A percentile compares a stretch with the other conserved stretches of the same genome.
These are phyloP conservation scores for Pseudophaeomoniella oleicola DNA, from an alignment of 2,329 filamentous ascomycete species.

Conservation along the genomic window DNA sequence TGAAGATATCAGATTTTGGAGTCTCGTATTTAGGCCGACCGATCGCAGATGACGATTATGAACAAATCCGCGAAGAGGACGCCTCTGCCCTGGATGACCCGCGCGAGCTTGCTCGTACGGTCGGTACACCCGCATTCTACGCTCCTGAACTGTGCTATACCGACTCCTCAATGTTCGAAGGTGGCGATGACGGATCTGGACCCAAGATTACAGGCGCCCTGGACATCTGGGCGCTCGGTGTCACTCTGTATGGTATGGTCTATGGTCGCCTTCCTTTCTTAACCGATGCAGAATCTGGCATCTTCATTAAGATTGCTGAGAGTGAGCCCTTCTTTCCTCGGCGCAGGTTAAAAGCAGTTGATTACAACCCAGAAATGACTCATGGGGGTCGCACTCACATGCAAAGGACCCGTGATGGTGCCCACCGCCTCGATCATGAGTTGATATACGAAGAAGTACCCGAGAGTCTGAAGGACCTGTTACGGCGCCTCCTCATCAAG, in stretches of 20 bases:
- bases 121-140: slow-evolving; percentile 94
- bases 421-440: slow-evolving; percentile 63
- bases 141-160: slow-evolving; percentile 92
- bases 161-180: slow-evolving; percentile 44
- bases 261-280: slow-evolving; percentile 89
- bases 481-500: slow-evolving; percentile 69
- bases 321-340: slow-evolving; percentile 83
- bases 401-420: slow-evolving; percentile 40
- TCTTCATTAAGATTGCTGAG: slow-evolving; percentile 84
- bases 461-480: slow-evolving; percentile 61
- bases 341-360: slow-evolving; percentile 62
- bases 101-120: slow-evolving; percentile 92
- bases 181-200: slow-evolving; percentile 33
- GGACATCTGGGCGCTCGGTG: slow-evolving; percentile 91
- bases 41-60: slow-evolving; percentile 65
- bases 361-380: slow-evolving; percentile 25
- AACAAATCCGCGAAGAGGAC: slow-evolving; percentile 64
- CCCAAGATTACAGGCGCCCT: slow-evolving; percentile 83
- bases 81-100: slow-evolving; percentile 81
- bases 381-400: slow-evolving; percentile 31
- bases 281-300: slow-evolving; percentile 66
- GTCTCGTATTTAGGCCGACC: slow-evolving; percentile 93
- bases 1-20: slow-evolving; percentile 98
- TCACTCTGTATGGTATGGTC: slow-evolving; percentile 90
- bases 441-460: slow-evolving; percentile 77